phyloP scores from a whole-genome alignment of 139 green algal species.

The Nannochloris sp. region DNA sequence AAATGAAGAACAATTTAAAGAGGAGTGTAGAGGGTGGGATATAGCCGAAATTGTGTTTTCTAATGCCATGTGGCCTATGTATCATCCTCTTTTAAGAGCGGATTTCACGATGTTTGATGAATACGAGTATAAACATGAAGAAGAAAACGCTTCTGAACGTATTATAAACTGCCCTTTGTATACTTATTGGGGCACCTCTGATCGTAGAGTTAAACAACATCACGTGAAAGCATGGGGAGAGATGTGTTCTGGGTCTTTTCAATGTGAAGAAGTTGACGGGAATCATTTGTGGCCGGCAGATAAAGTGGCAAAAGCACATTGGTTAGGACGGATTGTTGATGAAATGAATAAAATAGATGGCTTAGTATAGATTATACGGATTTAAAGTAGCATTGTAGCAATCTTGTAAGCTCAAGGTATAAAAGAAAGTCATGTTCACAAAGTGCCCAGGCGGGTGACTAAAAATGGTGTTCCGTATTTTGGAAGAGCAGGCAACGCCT shows the following conservation, averaged over 20 bases:
- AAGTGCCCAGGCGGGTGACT: too few relatives aligned
- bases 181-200: constrained; percentile 44
- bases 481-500: too few relatives aligned
- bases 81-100: constrained; percentile 55
- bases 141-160: not conserved
- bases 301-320: constrained; percentile 41
- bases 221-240: constrained; percentile 42
- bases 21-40: constrained; percentile 74
- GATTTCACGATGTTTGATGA: constrained; percentile 81
- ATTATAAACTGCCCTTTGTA: constrained; percentile 44
- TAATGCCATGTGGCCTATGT: constrained; percentile 53
- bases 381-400: too few relatives aligned
- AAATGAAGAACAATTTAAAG: constrained; percentile 59
- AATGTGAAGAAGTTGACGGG: constrained; percentile 39
- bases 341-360: not conserved
- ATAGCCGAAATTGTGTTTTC: constrained; percentile 71
- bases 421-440: too few relatives aligned
- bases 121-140: constrained; percentile 42
- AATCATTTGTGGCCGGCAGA: constrained; percentile 69
- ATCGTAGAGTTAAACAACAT: constrained; percentile 36
- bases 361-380: too few relatives aligned
- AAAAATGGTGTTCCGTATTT: too few relatives aligned
- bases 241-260: constrained; percentile 20
- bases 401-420: too few relatives aligned
- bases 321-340: constrained; percentile 36